These are phyloP conservation scores for Micractinium conductrix DNA, from an alignment of 139 green algal species.

Conservation along the genomic window DNA sequence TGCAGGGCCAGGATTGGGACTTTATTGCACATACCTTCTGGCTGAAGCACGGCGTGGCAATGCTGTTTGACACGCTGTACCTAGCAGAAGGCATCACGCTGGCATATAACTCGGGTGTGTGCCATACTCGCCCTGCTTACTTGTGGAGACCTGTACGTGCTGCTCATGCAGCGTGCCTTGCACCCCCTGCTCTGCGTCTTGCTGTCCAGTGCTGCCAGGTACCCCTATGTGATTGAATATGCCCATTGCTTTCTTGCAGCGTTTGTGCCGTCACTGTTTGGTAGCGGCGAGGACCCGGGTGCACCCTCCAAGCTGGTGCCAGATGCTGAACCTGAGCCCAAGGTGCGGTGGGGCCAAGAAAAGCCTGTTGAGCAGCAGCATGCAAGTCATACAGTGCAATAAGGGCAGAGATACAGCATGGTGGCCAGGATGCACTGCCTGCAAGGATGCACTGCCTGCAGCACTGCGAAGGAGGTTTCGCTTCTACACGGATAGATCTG, in stretches of 20 bases:
- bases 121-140: constrained; percentile 42
- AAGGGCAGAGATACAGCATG: too few species aligned
- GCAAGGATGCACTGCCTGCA: background rate
- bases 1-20: constrained; percentile 90
- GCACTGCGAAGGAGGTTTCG: too few species aligned
- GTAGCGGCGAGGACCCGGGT: background rate
- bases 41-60: constrained; percentile 92
- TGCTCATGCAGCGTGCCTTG: background rate
- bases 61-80: constrained; percentile 87
- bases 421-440: too few species aligned
- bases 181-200: background rate
- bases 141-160: background rate
- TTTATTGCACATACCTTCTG: constrained; percentile 90
- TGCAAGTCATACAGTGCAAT: too few species aligned
- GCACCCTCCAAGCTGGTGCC: background rate
- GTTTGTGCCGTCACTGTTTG: constrained; percentile 42
- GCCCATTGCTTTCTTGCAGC: background rate
- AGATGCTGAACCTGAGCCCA: background rate
- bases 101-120: constrained; percentile 87
- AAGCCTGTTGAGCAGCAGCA: too few species aligned
- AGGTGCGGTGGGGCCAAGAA: background rate
- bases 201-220: background rate
- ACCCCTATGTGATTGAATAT: background rate
- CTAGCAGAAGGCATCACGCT: constrained; percentile 90
- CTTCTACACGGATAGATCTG: too few species aligned